A percentile compares a stretch with the other conserved stretches of the same genome.
Evolutionary conservation across 441 rosid species (phyloP).

Genomic region (Macaranga tanarius): DNA sequence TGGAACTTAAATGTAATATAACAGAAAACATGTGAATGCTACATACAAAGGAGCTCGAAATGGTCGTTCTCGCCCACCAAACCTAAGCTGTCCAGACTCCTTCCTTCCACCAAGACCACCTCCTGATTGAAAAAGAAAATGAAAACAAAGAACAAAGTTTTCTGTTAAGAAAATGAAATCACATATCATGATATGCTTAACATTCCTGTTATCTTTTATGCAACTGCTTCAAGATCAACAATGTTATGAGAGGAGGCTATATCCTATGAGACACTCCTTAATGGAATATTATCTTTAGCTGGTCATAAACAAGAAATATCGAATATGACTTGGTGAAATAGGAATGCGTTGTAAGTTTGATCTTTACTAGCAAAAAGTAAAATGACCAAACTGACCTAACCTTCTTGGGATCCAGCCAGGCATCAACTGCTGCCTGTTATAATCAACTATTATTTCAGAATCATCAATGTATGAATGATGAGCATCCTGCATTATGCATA

Average conservation of each 20-base stretch:
- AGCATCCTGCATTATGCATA: conserved; percentile 54
- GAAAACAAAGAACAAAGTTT: background rate
- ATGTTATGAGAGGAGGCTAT: background rate
- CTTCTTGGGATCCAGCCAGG: conserved; percentile 99
- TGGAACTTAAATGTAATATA: background rate
- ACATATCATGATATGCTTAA: background rate
- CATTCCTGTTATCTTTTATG: background rate
- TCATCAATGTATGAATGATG: conserved; percentile 76
- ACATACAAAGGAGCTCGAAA: conserved; percentile 92
- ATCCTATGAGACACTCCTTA: background rate
- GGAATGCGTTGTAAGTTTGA: background rate
- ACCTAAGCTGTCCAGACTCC: conserved; percentile 94
- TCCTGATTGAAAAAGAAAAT: conserved; percentile 43
- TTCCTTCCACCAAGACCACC: conserved; percentile 96
- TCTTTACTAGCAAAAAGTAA: conserved; percentile 17
- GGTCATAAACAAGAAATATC: background rate
- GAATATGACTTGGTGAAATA: background rate
- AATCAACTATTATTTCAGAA: conserved; percentile 80
- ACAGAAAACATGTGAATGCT: conserved; percentile 6
- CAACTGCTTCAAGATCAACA: background rate
- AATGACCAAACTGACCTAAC: conserved; percentile 56
- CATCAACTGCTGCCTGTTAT: conserved; percentile 80
- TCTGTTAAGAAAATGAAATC: background rate
- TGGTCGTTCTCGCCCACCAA: conserved; percentile 97
- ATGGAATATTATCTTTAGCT: background rate